Conservation (phyloP, 805 yeast genomes). For the Candida taoyuanica region DNA sequence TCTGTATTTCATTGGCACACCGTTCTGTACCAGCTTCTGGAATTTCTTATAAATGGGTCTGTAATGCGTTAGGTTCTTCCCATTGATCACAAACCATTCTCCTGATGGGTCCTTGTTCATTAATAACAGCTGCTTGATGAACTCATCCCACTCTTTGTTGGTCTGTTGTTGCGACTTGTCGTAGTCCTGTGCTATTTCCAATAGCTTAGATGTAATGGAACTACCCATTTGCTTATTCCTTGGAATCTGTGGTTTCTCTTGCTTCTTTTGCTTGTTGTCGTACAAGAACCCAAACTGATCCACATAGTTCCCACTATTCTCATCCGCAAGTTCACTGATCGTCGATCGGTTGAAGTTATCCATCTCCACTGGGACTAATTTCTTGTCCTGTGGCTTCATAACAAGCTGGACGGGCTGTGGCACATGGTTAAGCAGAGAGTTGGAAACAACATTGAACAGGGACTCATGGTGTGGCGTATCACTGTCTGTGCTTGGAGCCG, state of each 20-base stretch:
- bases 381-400: conserved; percentile 6
- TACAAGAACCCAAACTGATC: conserved; percentile 49
- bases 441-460: conserved; percentile 16
- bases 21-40: conserved; percentile 35
- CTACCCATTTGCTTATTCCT: neutral
- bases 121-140: conserved; percentile 32
- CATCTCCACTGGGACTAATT: conserved; percentile 39
- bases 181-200: conserved; percentile 35
- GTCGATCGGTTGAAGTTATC: conserved; percentile 30
- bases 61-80: conserved; percentile 30
- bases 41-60: conserved; percentile 29
- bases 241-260: too few species aligned
- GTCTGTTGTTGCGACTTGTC: conserved; percentile 38
- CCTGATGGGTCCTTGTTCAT: conserved; percentile 24
- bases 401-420: conserved; percentile 24
- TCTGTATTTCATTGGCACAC: conserved; percentile 46
- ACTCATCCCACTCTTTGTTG: conserved; percentile 42
- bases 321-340: conserved; percentile 28
- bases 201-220: conserved; percentile 16
- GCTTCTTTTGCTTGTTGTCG: conserved; percentile 21
- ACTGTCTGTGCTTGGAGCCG: too few species aligned
- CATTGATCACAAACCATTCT: conserved; percentile 37
- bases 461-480: neutral
- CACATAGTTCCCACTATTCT: conserved; percentile 25
- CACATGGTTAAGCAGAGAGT: conserved; percentile 18